phyloP scores from a whole-genome alignment of 768 basidiomycete genomes.

The Lactarius sp. region DNA sequence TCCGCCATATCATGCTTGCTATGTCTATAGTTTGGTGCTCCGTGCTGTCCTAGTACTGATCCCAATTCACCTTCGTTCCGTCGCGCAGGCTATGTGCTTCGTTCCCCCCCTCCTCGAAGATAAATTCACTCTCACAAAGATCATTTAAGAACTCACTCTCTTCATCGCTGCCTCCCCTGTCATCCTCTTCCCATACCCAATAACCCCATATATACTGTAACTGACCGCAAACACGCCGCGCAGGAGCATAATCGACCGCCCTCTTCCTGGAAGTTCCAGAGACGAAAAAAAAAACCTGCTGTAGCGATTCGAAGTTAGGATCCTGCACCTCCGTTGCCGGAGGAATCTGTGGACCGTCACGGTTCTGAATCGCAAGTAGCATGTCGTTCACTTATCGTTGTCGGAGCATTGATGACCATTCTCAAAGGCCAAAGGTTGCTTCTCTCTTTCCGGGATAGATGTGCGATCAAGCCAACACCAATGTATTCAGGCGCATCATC shows the following conservation, averaged over 20 bases:
- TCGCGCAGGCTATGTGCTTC: no score
- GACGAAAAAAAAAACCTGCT: background rate
- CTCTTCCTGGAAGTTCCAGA: background rate
- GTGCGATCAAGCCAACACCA: conserved; percentile 6
- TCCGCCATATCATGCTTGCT: background rate
- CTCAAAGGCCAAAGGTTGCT: conserved; percentile 11
- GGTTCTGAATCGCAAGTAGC: conserved; percentile 8
- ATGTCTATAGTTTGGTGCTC: background rate
- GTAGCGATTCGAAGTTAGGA: conserved; percentile 13
- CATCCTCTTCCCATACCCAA: background rate
- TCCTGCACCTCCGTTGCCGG: conserved; percentile 3
- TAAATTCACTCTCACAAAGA: background rate
- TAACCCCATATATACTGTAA: background rate
- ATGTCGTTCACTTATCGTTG: background rate
- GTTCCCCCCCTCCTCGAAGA: background rate
- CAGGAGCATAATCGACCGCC: background rate
- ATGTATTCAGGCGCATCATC: conserved; percentile 4
- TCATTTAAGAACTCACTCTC: background rate
- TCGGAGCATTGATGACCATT: background rate
- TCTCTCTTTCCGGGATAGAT: conserved; percentile 12
- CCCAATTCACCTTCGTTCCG: background rate
- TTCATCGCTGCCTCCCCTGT: background rate
- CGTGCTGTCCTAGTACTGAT: background rate
- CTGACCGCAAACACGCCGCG: background rate
- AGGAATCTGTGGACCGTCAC: conserved; percentile 6